phyloP scores from a whole-genome alignment of 371 early-diverging fungal genomes.

The Haplosporangium sp. region DNA sequence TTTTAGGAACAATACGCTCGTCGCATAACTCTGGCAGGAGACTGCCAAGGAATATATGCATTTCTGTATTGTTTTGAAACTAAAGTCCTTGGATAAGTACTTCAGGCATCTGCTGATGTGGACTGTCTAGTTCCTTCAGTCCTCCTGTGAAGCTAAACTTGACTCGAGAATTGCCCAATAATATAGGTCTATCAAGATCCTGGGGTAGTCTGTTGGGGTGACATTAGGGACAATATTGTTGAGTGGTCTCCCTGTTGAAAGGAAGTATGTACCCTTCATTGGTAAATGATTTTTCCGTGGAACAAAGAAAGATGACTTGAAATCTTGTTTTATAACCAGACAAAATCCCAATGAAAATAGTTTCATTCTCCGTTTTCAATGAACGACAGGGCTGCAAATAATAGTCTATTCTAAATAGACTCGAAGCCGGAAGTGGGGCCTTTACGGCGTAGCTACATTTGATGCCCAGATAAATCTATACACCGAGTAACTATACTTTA shows the following conservation, averaged over 20 bases:
- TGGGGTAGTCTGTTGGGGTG: constrained; percentile 2
- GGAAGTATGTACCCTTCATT: neutral
- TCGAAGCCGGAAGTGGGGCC: neutral
- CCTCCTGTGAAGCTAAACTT: neutral
- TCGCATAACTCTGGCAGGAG: too few species aligned
- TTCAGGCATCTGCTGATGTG: neutral
- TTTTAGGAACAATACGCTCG: too few species aligned
- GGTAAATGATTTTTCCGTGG: neutral
- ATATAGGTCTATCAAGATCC: neutral
- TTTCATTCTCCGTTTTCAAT: neutral
- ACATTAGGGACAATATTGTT: neutral
- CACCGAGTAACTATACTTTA: too few species aligned
- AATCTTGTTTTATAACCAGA: neutral
- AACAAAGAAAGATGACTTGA: too few species aligned
- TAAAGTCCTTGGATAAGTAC: neutral
- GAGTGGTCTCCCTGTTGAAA: neutral
- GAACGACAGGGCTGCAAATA: neutral
- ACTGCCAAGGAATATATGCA: neutral
- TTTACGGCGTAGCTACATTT: neutral
- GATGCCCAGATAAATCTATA: too few species aligned
- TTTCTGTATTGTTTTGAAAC: neutral
- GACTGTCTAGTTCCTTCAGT: neutral
- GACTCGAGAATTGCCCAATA: neutral
- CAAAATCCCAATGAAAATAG: neutral
- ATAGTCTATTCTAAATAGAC: neutral